Evolutionary conservation across 1,284 basidiomycete genomes (phyloP).

Genomic region (Somion occarium): DNA sequence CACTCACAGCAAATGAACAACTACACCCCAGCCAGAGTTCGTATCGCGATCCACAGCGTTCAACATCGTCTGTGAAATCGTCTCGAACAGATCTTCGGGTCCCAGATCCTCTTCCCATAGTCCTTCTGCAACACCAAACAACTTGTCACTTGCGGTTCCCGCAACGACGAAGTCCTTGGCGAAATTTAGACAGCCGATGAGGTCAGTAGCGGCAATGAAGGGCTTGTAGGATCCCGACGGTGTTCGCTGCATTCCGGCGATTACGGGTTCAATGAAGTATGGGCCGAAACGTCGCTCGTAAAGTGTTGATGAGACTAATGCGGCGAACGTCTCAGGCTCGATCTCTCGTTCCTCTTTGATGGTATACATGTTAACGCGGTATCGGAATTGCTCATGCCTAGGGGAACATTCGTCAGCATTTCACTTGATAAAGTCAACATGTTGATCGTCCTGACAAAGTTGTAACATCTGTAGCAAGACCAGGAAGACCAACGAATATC

Average conservation of each 20-base stretch:
- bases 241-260: slow-evolving; percentile 84
- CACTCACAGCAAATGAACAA: slow-evolving; percentile 94
- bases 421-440: not conserved
- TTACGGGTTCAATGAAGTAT: slow-evolving; percentile 96
- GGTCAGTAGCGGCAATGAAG: slow-evolving; percentile 94
- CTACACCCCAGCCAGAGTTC: slow-evolving; percentile 93
- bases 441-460: slow-evolving; percentile 82
- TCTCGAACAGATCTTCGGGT: slow-evolving; percentile 97
- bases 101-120: slow-evolving; percentile 98
- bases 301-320: slow-evolving; percentile 94
- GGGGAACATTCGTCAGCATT: too few relatives aligned
- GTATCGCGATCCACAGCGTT: slow-evolving; percentile 97
- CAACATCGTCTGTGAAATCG: slow-evolving; percentile 93
- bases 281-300: slow-evolving; percentile 97
- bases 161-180: slow-evolving; percentile 97
- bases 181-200: slow-evolving; percentile 95
- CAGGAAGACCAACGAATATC: slow-evolving; percentile 90
- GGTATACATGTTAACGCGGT: slow-evolving; percentile 97
- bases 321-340: slow-evolving; percentile 93
- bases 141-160: slow-evolving; percentile 89
- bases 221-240: slow-evolving; percentile 77
- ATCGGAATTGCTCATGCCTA: slow-evolving; percentile 87
- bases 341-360: slow-evolving; percentile 99
- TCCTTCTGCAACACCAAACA: slow-evolving; percentile 97
- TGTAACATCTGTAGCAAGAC: slow-evolving; percentile 89